These are phyloP conservation scores for Pouteria campechiana DNA, from an alignment of 179 eudicot species.

Conservation along the genomic window DNA sequence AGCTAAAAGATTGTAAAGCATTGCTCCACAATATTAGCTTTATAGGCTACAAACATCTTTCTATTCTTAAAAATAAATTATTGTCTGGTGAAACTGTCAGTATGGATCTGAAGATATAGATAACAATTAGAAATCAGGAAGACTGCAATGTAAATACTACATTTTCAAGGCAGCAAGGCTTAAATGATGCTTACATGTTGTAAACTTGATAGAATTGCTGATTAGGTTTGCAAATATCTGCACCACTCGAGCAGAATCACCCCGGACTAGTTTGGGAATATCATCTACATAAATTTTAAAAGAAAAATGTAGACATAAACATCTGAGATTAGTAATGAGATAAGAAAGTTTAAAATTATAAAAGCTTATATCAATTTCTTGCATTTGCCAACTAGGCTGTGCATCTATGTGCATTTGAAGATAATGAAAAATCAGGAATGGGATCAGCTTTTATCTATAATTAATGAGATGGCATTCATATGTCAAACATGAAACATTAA, in stretches of 20 bases:
- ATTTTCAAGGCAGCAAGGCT: not conserved
- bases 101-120: not conserved
- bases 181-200: conserved; percentile 48
- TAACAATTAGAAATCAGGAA: not conserved
- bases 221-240: conserved; percentile 94
- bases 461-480: no score
- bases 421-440: no score
- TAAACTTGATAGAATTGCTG: conserved; percentile 93
- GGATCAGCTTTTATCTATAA: no score
- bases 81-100: no score
- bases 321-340: no score
- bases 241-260: conserved; percentile 90
- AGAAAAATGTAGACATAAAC: not conserved
- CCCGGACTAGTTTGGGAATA: conserved; percentile 78
- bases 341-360: not conserved
- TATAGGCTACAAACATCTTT: not conserved
- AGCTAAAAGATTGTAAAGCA: no score
- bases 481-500: no score
- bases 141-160: not conserved
- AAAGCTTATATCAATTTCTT: no score
- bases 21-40: no score
- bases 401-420: no score
- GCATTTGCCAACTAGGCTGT: no score
- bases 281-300: conserved; percentile 86
- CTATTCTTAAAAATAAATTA: not conserved